Evolutionary conservation across 2,329 filamentous ascomycete species (phyloP), one percentile per base, ranked within the genome.

Genomic region (Ramichloridium luteum): DNA sequence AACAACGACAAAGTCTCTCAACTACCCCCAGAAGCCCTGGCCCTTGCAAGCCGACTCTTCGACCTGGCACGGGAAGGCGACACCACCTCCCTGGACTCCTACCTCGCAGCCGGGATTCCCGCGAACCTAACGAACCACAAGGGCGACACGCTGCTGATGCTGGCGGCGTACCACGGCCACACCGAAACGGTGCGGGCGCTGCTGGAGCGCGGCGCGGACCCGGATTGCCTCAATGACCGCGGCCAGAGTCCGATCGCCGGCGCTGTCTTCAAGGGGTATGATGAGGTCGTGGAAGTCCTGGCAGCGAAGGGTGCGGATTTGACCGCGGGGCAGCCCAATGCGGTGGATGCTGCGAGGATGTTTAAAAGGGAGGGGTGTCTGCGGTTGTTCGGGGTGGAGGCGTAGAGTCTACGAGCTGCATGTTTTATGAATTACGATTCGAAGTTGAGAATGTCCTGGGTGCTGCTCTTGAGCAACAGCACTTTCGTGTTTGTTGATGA

Each of bases 131-230:
- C 76, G 13, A 82, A 83, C 46, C 68, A 77, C 30, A 77, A 79
- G 41, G 79, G 78, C 29, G 77, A 84, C 50, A 80, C 70, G n/a
- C 55, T 83, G 38, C 60, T 83, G 37, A 84, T 84, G 79, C 67
- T 84, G 1, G 72, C 77, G 0, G 67, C 76, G 0, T 83, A 83
- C 45, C 68, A 81, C 43, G 77, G 77, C 8, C 73, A 81, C 33
- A 62, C 67, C 2, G 61, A 68, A 0, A 64, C 79, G 0, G 73
- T 77, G 15, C 61, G 59, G 28, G 60, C 78, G 36, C 63, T 83
- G 8, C 53, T 82, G 1, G 58, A 68, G 16, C 62, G 72, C 36
- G 74, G 74, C 2, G 76, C 75, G 1, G 74, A 82, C 45, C 66
- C 76, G 0, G 80, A 83, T 51, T 61, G 68, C 1, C 48, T 81